Evolutionary conservation across 768 basidiomycete genomes (phyloP), one percentile per base, ranked within the genome.

Genomic region (Amanita rimosa): DNA sequence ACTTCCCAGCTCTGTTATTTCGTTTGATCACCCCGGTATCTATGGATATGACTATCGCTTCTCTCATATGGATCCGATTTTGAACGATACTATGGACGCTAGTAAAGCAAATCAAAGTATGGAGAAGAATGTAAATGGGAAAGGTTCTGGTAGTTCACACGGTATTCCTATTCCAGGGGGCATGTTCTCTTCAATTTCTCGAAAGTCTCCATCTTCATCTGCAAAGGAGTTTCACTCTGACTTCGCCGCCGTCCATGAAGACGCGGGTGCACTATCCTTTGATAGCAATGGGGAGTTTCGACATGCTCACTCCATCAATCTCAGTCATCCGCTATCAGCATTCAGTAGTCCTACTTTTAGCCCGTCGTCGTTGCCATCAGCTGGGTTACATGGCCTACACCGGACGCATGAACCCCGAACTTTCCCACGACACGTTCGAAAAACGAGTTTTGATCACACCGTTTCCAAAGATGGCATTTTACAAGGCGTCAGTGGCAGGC

Each of bases 391-490:
- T 64, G 81, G 82, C 50, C 67, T 67, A 11, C 50, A 44, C 45
- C 68, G 74, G 42, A 64, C 64, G 44, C 62, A 64, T 49, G 63
- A 65, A 52, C 72, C 72, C 55, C 79, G 74, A 53, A 65, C 73
- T 26, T 88, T 92, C 61, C 88, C 92, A 46, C 78, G 84, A 52
- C 85, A 86, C 64, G 88, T 91, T 51, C 79, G 92, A 53, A 96
- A 96, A 72, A 90, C 92, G 40, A 92, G 89, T 64, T 95, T 93
- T 62, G 92, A 96, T 64, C 92, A 93, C 65, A 93, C 92, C 3
- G 83, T 94, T 35, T 74, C 76, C 33, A 78, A 76, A 54, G 80
- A 83, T 52, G 78, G 74, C 33, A 73, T 82, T 48, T 67, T 79
- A 51, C 59, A 69, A 26, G 77, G 75, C 36, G 64, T 78, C 43